A percentile compares a stretch with the other conserved stretches of the same genome.
These are phyloP conservation scores for Scheffersomyces segobiensis DNA, from an alignment of 1,139 yeast genomes.

Conservation along the genomic window DNA sequence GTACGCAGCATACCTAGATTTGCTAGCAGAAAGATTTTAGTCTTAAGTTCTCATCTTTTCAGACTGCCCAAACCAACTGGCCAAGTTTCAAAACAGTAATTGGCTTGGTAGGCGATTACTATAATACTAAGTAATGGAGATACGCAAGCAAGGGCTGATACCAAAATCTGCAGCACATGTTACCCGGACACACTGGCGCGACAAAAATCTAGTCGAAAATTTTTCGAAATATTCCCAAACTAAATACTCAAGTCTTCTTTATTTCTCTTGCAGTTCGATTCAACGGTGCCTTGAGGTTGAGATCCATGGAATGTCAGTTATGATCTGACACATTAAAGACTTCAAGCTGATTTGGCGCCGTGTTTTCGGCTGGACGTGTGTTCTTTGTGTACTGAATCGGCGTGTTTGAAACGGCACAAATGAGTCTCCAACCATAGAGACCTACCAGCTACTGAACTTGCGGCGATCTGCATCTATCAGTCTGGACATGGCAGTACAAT, in stretches of 20 bases:
- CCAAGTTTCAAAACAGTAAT: too few relatives aligned
- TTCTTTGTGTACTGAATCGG: neutral
- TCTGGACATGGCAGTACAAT: conserved; percentile 3
- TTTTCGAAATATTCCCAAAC: neutral
- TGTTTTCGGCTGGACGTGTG: neutral
- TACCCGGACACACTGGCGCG: neutral
- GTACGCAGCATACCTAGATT: neutral
- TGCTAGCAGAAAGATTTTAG: neutral
- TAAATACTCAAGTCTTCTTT: neutral
- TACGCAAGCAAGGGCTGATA: neutral
- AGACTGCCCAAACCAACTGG: too few relatives aligned
- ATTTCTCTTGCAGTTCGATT: neutral
- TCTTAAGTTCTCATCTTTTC: too few relatives aligned
- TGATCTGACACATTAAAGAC: conserved; percentile 1
- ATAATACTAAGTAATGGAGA: too few relatives aligned
- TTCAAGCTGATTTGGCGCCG: neutral
- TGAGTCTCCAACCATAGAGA: neutral
- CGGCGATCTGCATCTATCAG: conserved; percentile 1
- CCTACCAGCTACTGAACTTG: neutral
- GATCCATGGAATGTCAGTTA: neutral
- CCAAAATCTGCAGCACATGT: neutral
- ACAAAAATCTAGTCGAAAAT: neutral
- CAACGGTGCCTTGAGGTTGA: neutral
- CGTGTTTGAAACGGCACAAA: neutral
- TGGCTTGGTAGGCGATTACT: too few relatives aligned